A percentile compares a stretch with the other conserved stretches of the same genome.
Conservation (phyloP, 768 basidiomycete species). For the Mycena olivaceomarginata region DNA sequence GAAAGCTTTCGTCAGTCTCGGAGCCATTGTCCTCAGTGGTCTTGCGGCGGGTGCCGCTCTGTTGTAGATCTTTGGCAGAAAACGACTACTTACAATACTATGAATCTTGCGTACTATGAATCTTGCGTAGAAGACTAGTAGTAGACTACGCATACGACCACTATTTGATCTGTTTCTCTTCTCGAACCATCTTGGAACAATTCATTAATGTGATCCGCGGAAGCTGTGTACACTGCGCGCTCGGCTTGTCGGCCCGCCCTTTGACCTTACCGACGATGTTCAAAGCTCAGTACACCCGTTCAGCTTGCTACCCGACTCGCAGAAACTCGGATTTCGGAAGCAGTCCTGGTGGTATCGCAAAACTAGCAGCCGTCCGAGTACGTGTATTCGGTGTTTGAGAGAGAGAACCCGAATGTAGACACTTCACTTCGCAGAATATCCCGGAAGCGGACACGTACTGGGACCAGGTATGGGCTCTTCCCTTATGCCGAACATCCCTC, state of each 20-base stretch:
- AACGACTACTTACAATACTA: background rate
- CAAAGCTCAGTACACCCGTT: conserved; percentile 85
- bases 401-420: background rate
- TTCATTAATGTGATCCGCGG: too few species aligned
- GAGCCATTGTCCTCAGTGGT: conserved; percentile 28
- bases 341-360: conserved; percentile 86
- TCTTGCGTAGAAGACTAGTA: conserved; percentile 1
- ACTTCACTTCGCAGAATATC: conserved; percentile 82
- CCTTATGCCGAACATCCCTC: conserved; percentile 7
- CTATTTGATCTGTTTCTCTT: background rate
- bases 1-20: conserved; percentile 38
- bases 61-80: conserved; percentile 29
- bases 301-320: conserved; percentile 88
- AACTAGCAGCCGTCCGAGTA: conserved; percentile 84
- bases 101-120: conserved; percentile 12
- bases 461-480: conserved; percentile 80
- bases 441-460: conserved; percentile 87
- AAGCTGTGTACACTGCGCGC: background rate
- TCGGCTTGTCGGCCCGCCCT: conserved; percentile 9
- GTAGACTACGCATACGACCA: conserved; percentile 10
- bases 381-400: conserved; percentile 51
- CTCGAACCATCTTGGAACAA: too few species aligned
- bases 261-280: conserved; percentile 34
- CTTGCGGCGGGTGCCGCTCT: conserved; percentile 40
- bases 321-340: conserved; percentile 94